phyloP scores from a whole-genome alignment of 805 yeast genomes.

The Sungouiozyma intestinalis region DNA sequence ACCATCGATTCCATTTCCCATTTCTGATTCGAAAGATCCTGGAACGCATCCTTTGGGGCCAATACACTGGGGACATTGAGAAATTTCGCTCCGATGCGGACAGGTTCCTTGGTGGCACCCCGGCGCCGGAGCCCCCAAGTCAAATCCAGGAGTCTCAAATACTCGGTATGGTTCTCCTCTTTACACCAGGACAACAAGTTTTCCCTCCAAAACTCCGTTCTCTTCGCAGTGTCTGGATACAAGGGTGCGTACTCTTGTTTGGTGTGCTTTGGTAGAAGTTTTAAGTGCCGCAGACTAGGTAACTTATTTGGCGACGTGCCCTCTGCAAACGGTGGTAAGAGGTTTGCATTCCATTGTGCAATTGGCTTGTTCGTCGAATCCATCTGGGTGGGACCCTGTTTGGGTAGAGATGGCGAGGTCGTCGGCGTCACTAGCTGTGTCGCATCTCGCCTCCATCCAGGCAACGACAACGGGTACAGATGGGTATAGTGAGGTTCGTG shows the following conservation, averaged over 20 bases:
- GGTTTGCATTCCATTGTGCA: too few species aligned
- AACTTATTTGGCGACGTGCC: constrained; percentile 3
- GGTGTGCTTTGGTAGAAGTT: constrained; percentile 23
- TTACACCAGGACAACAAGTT: constrained; percentile 27
- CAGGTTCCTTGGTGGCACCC: neutral
- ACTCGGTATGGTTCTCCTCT: constrained; percentile 24
- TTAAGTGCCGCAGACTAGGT: constrained; percentile 26
- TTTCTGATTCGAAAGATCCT: constrained; percentile 11
- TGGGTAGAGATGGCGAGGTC: constrained; percentile 19
- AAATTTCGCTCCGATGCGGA: neutral
- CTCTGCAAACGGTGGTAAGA: neutral
- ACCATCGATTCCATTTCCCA: constrained; percentile 14
- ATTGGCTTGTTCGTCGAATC: too few species aligned
- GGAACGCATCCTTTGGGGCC: constrained; percentile 23
- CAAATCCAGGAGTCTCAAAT: constrained; percentile 14
- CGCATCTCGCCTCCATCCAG: too few species aligned
- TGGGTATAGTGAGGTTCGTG: neutral
- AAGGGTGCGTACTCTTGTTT: constrained; percentile 23
- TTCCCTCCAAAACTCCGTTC: constrained; percentile 25
- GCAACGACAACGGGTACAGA: neutral
- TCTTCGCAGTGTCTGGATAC: constrained; percentile 29
- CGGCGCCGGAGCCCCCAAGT: neutral
- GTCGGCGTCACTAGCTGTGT: constrained; percentile 19
- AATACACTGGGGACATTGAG: constrained; percentile 18
- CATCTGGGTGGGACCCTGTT: too few species aligned